phyloP scores from a whole-genome alignment of 2,329 filamentous ascomycete genomes.

The Graphium sp. region DNA sequence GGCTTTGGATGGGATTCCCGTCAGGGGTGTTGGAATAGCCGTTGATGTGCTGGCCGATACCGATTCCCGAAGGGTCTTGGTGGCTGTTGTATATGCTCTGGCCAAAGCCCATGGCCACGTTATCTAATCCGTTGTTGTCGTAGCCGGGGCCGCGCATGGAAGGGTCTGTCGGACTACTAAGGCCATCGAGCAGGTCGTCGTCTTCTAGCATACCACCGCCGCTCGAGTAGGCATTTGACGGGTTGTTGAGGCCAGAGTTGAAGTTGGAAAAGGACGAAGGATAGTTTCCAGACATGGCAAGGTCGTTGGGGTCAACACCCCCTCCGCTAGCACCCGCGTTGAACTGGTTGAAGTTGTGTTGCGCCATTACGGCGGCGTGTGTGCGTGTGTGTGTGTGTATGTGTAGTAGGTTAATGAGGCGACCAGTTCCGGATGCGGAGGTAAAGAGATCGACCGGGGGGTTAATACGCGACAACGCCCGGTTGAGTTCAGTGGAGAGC shows the following conservation, averaged over 20 bases:
- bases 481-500: neutral
- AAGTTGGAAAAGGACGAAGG: constrained; percentile 40
- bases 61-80: constrained; percentile 36
- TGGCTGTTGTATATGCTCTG: constrained; percentile 36
- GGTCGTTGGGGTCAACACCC: constrained; percentile 70
- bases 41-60: constrained; percentile 54
- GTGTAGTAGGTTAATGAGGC: neutral
- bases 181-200: constrained; percentile 69
- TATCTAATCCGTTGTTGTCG: constrained; percentile 37
- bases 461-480: neutral
- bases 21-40: constrained; percentile 87
- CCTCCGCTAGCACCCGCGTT: constrained; percentile 33
- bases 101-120: constrained; percentile 37
- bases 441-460: too few relatives aligned
- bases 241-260: constrained; percentile 37
- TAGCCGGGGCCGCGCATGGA: constrained; percentile 35
- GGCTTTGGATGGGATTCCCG: constrained; percentile 80
- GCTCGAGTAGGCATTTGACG: constrained; percentile 57
- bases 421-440: constrained; percentile 1
- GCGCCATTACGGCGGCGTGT: constrained; percentile 4
- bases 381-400: neutral
- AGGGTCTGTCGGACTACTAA: constrained; percentile 38
- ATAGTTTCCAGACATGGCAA: constrained; percentile 50
- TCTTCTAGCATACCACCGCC: constrained; percentile 69
- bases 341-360: constrained; percentile 38